phyloP scores from a whole-genome alignment of 805 yeast genomes.

The Starmerella bacillaris region DNA sequence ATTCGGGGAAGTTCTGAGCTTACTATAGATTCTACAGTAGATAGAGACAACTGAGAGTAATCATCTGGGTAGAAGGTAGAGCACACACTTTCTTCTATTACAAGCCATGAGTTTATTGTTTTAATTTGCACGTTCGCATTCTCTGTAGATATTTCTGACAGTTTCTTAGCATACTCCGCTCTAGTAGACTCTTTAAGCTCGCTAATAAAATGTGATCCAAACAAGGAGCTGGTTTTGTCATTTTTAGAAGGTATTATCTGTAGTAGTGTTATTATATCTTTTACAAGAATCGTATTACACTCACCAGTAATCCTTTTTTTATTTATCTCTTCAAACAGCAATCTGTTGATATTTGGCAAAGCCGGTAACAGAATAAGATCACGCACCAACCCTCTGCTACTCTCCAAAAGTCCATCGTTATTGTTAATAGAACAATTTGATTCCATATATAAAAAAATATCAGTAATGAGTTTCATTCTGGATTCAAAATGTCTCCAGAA shows the following conservation, averaged over 20 bases:
- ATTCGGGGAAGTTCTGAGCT: background rate
- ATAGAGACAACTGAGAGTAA: no score
- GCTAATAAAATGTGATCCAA: background rate
- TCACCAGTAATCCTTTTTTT: no score
- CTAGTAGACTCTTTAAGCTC: background rate
- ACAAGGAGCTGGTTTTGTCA: background rate
- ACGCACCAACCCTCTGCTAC: no score
- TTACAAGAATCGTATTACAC: no score
- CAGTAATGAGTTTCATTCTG: constrained; percentile 11
- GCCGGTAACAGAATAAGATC: no score
- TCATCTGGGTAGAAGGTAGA: no score
- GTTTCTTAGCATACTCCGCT: background rate
- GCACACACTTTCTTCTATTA: background rate
- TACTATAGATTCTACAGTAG: no score
- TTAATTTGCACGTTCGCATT: background rate
- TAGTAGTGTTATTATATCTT: no score
- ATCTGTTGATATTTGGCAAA: no score
- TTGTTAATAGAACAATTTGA: background rate
- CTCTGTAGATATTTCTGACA: background rate
- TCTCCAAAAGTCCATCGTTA: background rate
- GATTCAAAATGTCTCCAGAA: constrained; percentile 11
- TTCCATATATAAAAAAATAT: constrained; percentile 17
- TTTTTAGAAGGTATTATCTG: no score
- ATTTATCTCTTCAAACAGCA: no score
- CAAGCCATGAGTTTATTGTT: background rate